Evolutionary conservation across 108 stramenopile species (phyloP).

Genomic region (Nitzschia inconspicua): DNA sequence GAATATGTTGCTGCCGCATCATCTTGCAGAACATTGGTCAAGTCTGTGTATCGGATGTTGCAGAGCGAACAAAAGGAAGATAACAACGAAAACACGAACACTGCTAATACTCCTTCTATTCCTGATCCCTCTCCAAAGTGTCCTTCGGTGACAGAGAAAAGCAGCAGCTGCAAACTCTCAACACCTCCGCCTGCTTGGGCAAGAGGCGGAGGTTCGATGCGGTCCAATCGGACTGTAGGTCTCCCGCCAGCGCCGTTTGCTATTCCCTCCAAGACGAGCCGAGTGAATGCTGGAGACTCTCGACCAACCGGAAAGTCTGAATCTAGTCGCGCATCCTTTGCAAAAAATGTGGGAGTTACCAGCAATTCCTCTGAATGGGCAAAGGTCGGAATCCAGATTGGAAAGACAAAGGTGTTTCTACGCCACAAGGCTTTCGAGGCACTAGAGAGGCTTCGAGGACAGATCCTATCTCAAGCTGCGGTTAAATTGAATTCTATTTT

Average conservation of each 20-base stretch:
- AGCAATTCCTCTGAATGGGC: constrained; percentile 41
- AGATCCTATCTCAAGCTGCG: constrained; percentile 36
- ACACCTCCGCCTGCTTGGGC: constrained; percentile 31
- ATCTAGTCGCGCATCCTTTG: neutral
- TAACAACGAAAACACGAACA: constrained; percentile 27
- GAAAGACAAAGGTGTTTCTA: constrained; percentile 89
- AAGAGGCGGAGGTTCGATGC: neutral
- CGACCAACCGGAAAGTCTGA: constrained; percentile 15
- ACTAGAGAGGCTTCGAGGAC: constrained; percentile 63
- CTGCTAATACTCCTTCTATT: neutral
- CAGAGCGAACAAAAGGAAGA: constrained; percentile 15
- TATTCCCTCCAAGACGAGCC: constrained; percentile 8
- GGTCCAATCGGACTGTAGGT: neutral
- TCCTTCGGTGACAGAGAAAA: constrained; percentile 20
- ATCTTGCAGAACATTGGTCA: constrained; percentile 28
- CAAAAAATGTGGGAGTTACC: constrained; percentile 5
- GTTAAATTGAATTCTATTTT: constrained; percentile 51
- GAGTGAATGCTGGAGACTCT: constrained; percentile 1
- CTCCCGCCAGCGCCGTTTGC: constrained; percentile 16
- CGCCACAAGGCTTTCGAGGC: constrained; percentile 70
- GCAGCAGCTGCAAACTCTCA: constrained; percentile 4
- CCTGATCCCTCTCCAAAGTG: neutral
- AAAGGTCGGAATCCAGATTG: constrained; percentile 79
- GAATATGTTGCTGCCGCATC: constrained; percentile 1
- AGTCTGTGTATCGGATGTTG: constrained; percentile 23